Evolutionary conservation across 192 early-diverging fungal genomes (phyloP).

Genomic region (Coemansia sp.): DNA sequence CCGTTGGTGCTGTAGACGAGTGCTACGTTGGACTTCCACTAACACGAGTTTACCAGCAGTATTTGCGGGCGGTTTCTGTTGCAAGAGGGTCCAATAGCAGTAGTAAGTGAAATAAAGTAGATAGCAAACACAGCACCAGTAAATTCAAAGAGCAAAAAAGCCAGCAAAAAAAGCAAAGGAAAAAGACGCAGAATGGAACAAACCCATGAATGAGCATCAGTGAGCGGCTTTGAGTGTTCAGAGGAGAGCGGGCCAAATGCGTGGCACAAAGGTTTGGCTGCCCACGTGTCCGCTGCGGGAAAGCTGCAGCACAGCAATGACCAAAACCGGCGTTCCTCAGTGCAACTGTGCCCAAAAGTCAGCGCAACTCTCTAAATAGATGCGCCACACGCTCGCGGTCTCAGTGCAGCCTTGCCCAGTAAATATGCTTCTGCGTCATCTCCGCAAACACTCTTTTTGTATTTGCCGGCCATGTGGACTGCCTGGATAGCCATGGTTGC

Average conservation of each 20-base stretch:
- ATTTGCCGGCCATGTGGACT: not conserved
- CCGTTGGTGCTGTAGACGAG: not conserved
- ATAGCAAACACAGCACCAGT: not conserved
- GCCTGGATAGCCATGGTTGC: not conserved
- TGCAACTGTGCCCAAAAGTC: not conserved
- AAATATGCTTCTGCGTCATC: not conserved
- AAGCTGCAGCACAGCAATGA: not conserved
- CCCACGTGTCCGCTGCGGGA: slow-evolving; percentile 5
- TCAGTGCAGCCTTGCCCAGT: not conserved
- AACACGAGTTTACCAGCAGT: not conserved
- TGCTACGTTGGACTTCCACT: not conserved
- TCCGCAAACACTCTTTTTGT: not conserved
- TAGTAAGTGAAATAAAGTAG: not conserved
- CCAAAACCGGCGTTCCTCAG: not conserved
- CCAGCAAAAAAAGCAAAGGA: not conserved
- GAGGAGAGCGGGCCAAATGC: not conserved
- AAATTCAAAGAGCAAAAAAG: slow-evolving; percentile 2
- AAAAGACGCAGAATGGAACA: not conserved
- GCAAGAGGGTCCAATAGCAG: not conserved
- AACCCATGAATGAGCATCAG: not conserved
- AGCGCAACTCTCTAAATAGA: not conserved
- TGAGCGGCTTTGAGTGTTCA: too few species aligned
- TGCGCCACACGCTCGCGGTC: slow-evolving; percentile 2
- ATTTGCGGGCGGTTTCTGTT: not conserved
- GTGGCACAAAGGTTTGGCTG: slow-evolving; percentile 5